These are phyloP conservation scores for Pseudocercospora fijiensis DNA, from an alignment of 2,329 filamentous ascomycete species.

Conservation along the genomic window DNA sequence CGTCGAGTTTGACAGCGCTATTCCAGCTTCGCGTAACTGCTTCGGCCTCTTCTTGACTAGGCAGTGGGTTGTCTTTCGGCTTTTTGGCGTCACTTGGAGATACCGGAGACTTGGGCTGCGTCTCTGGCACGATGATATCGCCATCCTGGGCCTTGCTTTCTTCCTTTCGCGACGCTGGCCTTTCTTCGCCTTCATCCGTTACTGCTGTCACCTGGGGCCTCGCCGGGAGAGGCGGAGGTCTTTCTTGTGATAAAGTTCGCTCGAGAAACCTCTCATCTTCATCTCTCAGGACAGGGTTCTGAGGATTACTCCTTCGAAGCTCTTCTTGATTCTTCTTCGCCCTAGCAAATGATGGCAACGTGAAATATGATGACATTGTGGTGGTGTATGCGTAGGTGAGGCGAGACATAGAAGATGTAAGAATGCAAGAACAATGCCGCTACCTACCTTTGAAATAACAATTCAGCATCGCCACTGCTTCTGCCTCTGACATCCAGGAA, in stretches of 20 bases:
- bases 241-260: slow-evolving; percentile 32
- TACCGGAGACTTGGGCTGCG: slow-evolving; percentile 23
- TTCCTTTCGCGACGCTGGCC: slow-evolving; percentile 20
- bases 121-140: slow-evolving; percentile 34
- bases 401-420: not conserved
- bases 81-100: slow-evolving; percentile 34
- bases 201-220: slow-evolving; percentile 25
- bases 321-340: slow-evolving; percentile 40
- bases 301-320: slow-evolving; percentile 39
- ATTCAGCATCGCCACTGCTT: slow-evolving; percentile 20
- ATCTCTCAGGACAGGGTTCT: slow-evolving; percentile 55
- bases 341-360: slow-evolving; percentile 37
- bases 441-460: slow-evolving; percentile 8
- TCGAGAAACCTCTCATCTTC: slow-evolving; percentile 60
- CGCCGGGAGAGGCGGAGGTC: slow-evolving; percentile 23
- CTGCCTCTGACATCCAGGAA: slow-evolving; percentile 9
- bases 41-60: slow-evolving; percentile 40
- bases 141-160: slow-evolving; percentile 32
- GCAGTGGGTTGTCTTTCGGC: slow-evolving; percentile 34
- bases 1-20: slow-evolving; percentile 23
- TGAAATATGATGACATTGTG: slow-evolving; percentile 35
- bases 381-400: not conserved
- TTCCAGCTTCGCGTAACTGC: slow-evolving; percentile 34
- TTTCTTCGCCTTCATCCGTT: slow-evolving; percentile 30
- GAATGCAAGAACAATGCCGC: slow-evolving; percentile 6